Percentiles rank a stretch among this genome's conserved stretches.
Conservation (phyloP, 2,329 filamentous ascomycete genomes). For the Nothophoma quercina region DNA sequence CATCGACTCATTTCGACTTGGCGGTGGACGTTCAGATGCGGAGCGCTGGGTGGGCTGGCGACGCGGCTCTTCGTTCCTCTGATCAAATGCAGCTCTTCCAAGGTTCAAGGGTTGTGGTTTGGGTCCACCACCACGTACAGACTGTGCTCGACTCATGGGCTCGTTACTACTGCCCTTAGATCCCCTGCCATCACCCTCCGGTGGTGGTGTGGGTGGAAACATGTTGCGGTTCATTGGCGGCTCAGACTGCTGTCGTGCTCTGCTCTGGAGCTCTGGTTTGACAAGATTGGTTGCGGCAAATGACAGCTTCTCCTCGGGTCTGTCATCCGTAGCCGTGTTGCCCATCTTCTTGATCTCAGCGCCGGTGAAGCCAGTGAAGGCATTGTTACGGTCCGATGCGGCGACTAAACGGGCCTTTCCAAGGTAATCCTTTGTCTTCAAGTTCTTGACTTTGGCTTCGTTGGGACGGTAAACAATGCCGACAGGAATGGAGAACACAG, state of each 20-base stretch:
- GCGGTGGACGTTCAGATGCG: slow-evolving; percentile 54
- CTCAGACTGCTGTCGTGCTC: slow-evolving; percentile 81
- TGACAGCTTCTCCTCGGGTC: slow-evolving; percentile 83
- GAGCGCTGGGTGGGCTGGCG: slow-evolving; percentile 52
- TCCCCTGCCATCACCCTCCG: slow-evolving; percentile 75
- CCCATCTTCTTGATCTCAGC: slow-evolving; percentile 77
- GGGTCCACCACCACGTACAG: slow-evolving; percentile 57
- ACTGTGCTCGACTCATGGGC: slow-evolving; percentile 57
- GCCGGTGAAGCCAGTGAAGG: slow-evolving; percentile 82
- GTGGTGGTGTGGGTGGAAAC: slow-evolving; percentile 98
- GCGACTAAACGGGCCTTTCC: slow-evolving; percentile 95
- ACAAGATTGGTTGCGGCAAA: slow-evolving; percentile 94
- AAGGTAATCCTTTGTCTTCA: slow-evolving; percentile 97
- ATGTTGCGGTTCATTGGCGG: slow-evolving; percentile 79
- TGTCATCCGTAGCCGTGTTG: slow-evolving; percentile 72
- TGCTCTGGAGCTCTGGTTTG: slow-evolving; percentile 80
- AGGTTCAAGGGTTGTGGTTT: slow-evolving; percentile 59
- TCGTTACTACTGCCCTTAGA: slow-evolving; percentile 40
- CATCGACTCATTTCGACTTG: slow-evolving; percentile 46
- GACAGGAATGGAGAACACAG: slow-evolving; percentile 97
- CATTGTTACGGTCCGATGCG: slow-evolving; percentile 80
- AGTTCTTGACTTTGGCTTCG: slow-evolving; percentile 96
- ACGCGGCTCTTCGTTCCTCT: slow-evolving; percentile 41
- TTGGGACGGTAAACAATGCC: slow-evolving; percentile 95
- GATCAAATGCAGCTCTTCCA: slow-evolving; percentile 58